These are phyloP conservation scores for Tagetes patula DNA, from an alignment of 129 eudicot genomes.

Conservation along the genomic window DNA sequence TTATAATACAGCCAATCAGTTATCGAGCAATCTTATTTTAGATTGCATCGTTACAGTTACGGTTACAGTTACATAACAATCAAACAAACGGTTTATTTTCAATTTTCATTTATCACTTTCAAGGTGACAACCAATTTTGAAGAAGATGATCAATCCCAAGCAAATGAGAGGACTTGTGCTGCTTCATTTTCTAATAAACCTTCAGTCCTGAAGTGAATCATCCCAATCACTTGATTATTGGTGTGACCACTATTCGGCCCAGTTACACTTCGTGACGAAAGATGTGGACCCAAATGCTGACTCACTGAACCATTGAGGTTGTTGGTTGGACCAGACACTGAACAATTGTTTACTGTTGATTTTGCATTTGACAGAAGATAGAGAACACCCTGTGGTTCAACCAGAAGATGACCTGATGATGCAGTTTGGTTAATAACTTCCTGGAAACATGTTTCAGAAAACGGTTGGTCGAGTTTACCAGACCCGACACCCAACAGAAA, in stretches of 20 bases:
- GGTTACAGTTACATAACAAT: slow-evolving; percentile 10
- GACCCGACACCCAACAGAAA: slow-evolving; percentile 29
- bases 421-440: slow-evolving; percentile 11
- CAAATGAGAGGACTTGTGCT: slow-evolving; percentile 33
- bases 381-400: slow-evolving; percentile 33
- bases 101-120: slow-evolving; percentile 5
- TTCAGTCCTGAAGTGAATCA: slow-evolving; percentile 32
- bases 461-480: slow-evolving; percentile 18
- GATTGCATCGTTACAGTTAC: slow-evolving; percentile 13
- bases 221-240: slow-evolving; percentile 19
- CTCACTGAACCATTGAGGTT: slow-evolving; percentile 16
- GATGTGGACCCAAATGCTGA: slow-evolving; percentile 15
- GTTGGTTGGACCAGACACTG: slow-evolving; percentile 21
- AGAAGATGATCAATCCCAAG: slow-evolving; percentile 30
- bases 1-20: not conserved
- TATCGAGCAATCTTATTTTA: not conserved
- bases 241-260: slow-evolving; percentile 7
- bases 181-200: slow-evolving; percentile 35
- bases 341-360: slow-evolving; percentile 12
- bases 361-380: slow-evolving; percentile 49
- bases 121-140: slow-evolving; percentile 11
- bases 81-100: not conserved
- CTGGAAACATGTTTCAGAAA: slow-evolving; percentile 17
- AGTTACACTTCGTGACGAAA: slow-evolving; percentile 10
- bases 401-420: slow-evolving; percentile 17